These are phyloP conservation scores for Sarcomyxa edulis DNA, from an alignment of 768 basidiomycete species.

Conservation along the genomic window DNA sequence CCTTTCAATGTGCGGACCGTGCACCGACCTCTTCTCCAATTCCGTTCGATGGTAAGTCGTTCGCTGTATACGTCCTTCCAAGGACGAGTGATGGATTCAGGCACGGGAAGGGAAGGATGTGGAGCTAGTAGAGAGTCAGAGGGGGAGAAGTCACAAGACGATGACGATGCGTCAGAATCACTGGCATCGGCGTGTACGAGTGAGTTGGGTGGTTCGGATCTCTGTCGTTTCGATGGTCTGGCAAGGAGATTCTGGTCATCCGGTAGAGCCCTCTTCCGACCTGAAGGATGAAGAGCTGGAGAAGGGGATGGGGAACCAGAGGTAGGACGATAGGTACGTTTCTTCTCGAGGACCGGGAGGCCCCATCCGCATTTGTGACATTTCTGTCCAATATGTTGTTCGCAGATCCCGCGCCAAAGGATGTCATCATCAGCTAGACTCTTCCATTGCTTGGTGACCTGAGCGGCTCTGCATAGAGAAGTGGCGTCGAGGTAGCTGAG, in stretches of 20 bases:
- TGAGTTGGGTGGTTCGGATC: constrained; percentile 24
- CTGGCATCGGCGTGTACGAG: constrained; percentile 8
- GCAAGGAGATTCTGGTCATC: constrained; percentile 15
- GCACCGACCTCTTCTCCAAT: constrained; percentile 94
- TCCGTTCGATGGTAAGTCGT: constrained; percentile 91
- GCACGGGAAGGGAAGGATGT: constrained; percentile 3
- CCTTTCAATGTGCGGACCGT: constrained; percentile 82
- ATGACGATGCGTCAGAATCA: constrained; percentile 7
- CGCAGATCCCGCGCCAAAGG: constrained; percentile 94
- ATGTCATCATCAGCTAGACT: constrained; percentile 90
- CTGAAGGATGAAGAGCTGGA: constrained; percentile 14
- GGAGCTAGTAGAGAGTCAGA: background rate
- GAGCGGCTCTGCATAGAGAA: constrained; percentile 89
- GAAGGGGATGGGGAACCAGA: constrained; percentile 32
- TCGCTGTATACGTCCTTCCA: constrained; percentile 99
- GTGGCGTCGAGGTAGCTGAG: constrained; percentile 88
- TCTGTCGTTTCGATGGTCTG: constrained; percentile 49
- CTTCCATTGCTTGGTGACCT: constrained; percentile 84
- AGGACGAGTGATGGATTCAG: constrained; percentile 62
- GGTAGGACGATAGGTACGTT: constrained; percentile 39
- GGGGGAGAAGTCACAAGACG: background rate
- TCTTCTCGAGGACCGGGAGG: constrained; percentile 82
- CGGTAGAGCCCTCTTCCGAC: constrained; percentile 35
- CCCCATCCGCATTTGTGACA: constrained; percentile 98
- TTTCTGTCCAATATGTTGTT: constrained; percentile 96